Evolutionary conservation across 768 basidiomycete species (phyloP), one percentile per base, ranked within the genome.

Genomic region (Mycena indigotica): DNA sequence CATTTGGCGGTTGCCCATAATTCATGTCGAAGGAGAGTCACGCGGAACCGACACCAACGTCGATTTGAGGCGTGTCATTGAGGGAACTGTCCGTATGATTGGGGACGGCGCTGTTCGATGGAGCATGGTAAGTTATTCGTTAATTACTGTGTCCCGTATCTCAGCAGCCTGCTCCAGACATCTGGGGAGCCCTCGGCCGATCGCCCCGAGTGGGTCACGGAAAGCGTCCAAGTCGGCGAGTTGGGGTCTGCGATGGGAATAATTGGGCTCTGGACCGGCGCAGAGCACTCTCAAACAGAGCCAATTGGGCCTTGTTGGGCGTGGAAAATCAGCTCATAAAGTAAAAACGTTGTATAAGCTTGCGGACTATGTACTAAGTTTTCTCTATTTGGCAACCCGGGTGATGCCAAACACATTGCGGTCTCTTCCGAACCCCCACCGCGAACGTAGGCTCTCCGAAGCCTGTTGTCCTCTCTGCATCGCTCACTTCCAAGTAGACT

Each of bases 151-250:
- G n/a, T n/a, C n/a, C n/a, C n/a, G n/a, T n/a, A n/a, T n/a, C n/a
- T n/a, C n/a, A n/a, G n/a, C n/a, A n/a, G n/a, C n/a, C n/a, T n/a
- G n/a, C n/a, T n/a, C n/a, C 62, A 80, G 73, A 72, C 67, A 1
- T 74, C 77, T 3, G 67, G 60, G 21, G 58, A 70, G 16, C 52
- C 69, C 0, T 71, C 72, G 12, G 68, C 75, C 17, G 64, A 67
- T 19, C 57, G 57, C 4, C 71, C 77, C 0, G 77, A 83, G 58
- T 86, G 84, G 84, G 69, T 72, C 1, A 79, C 75, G 13, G 84
- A 86, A 58, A 81, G 76, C n/a, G 70, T 86, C 0, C 84, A 86
- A 57, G 66, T 85, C 12, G 85, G 85, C 13, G 78, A 77, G 2
- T 69, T 81, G 16, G 82, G 82, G 5, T 81, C 81, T n/a, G 77